Evolutionary conservation across 2,329 filamentous ascomycete species (phyloP).

Genomic region (Penicillium sp.): DNA sequence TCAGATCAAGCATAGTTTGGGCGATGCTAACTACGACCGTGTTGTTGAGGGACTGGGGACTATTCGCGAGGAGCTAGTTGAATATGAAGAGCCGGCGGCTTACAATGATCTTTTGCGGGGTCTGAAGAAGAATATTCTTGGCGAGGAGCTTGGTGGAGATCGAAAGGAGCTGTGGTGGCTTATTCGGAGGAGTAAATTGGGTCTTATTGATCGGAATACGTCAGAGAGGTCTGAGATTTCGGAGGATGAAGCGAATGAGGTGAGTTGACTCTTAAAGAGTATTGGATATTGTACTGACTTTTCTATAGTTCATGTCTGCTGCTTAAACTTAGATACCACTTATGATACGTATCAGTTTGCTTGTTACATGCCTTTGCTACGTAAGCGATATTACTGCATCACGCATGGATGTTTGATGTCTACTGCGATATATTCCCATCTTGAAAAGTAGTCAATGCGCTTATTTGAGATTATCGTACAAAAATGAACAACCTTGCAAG

Average conservation of each 20-base stretch:
- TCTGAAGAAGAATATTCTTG: slow-evolving; percentile 71
- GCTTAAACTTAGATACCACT: background rate
- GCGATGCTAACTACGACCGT: slow-evolving; percentile 70
- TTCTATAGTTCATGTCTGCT: background rate
- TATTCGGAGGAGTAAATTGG: slow-evolving; percentile 65
- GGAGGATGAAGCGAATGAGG: slow-evolving; percentile 67
- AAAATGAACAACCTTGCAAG: background rate
- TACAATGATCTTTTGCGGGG: slow-evolving; percentile 73
- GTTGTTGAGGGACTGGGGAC: slow-evolving; percentile 74
- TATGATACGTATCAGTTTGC: background rate
- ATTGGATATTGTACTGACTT: background rate
- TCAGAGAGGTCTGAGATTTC: slow-evolving; percentile 65
- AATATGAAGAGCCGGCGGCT: slow-evolving; percentile 69
- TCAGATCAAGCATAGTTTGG: slow-evolving; percentile 71
- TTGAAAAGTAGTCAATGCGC: background rate
- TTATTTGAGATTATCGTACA: background rate
- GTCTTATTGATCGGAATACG: slow-evolving; percentile 67
- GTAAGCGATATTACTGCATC: background rate
- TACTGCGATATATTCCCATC: background rate
- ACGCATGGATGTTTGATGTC: background rate
- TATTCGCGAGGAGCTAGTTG: slow-evolving; percentile 73
- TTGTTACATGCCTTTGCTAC: slow-evolving; percentile 1
- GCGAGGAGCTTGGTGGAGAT: slow-evolving; percentile 71
- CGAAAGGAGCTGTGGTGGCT: slow-evolving; percentile 80
- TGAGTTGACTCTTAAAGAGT: slow-evolving; percentile 16